Evolutionary conservation across 805 yeast species (phyloP).

Genomic region (Blastobotrys peoriensis): DNA sequence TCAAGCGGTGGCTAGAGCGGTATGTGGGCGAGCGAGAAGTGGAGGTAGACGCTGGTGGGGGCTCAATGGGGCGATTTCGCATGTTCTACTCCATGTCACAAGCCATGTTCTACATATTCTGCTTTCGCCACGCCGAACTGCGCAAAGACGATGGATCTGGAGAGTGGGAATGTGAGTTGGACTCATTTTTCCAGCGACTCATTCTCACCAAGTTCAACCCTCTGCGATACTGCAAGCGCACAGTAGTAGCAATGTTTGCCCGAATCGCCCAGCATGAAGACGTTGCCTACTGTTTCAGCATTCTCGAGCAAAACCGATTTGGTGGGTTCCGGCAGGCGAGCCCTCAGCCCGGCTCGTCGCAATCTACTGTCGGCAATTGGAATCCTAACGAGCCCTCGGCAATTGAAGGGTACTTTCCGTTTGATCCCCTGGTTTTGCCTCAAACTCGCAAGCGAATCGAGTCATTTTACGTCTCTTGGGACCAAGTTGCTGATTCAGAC

Average conservation of each 20-base stretch:
- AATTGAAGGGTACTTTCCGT: slow-evolving; percentile 92
- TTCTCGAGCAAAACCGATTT: slow-evolving; percentile 84
- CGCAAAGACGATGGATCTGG: slow-evolving; percentile 33
- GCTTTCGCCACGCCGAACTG: slow-evolving; percentile 70
- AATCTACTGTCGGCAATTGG: slow-evolving; percentile 19
- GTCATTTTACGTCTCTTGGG: slow-evolving; percentile 74
- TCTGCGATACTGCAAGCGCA: slow-evolving; percentile 84
- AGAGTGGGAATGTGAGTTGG: slow-evolving; percentile 73
- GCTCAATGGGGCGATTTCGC: slow-evolving; percentile 88
- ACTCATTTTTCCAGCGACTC: slow-evolving; percentile 79
- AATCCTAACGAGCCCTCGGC: slow-evolving; percentile 79
- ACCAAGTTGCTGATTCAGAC: slow-evolving; percentile 53
- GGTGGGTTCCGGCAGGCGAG: slow-evolving; percentile 30
- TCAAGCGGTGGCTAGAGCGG: slow-evolving; percentile 76
- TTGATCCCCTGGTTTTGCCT: slow-evolving; percentile 80
- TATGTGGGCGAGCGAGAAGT: slow-evolving; percentile 79
- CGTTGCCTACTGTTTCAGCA: slow-evolving; percentile 87
- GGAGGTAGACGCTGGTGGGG: slow-evolving; percentile 59
- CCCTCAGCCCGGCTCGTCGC: slow-evolving; percentile 30
- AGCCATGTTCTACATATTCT: slow-evolving; percentile 82
- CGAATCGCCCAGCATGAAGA: slow-evolving; percentile 84
- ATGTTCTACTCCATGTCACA: slow-evolving; percentile 88
- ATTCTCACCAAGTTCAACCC: slow-evolving; percentile 89
- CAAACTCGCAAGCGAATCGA: slow-evolving; percentile 50
- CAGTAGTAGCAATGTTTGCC: slow-evolving; percentile 90